These are phyloP conservation scores for Diaporthe citrichinensis DNA, from an alignment of 2,329 filamentous ascomycete species.

Conservation along the genomic window DNA sequence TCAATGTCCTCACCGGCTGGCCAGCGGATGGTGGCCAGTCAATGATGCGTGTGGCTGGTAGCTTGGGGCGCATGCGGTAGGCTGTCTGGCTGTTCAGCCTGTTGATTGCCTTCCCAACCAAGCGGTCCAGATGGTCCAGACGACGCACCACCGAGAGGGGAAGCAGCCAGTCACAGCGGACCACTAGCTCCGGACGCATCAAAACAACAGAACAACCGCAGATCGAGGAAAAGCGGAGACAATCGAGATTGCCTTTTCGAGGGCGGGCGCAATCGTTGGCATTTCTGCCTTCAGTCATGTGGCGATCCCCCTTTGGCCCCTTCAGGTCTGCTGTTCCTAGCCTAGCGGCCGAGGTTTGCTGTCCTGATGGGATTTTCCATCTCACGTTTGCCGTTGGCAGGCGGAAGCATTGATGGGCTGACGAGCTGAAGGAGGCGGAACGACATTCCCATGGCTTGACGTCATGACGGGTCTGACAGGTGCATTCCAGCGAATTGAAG, in stretches of 20 bases:
- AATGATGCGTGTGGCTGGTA: not conserved
- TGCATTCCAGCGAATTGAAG: not conserved
- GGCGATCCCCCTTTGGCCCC: slow-evolving; percentile 6
- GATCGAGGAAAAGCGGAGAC: slow-evolving; percentile 25
- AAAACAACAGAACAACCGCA: not conserved
- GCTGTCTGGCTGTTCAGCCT: not conserved
- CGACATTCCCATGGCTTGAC: not conserved
- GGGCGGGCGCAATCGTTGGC: slow-evolving; percentile 3
- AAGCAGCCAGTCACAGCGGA: not conserved
- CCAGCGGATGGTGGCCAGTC: not conserved
- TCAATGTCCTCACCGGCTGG: slow-evolving; percentile 12
- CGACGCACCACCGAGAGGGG: not conserved
- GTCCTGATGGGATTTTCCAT: slow-evolving; percentile 2
- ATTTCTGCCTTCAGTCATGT: slow-evolving; percentile 21
- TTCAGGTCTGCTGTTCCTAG: not conserved
- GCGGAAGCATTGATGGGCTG: slow-evolving; percentile 23
- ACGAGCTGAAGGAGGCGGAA: slow-evolving; percentile 6
- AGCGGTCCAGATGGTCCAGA: not conserved
- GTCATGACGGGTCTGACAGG: slow-evolving; percentile 20
- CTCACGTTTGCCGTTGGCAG: not conserved
- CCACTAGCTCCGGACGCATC: not conserved
- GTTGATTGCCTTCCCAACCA: not conserved
- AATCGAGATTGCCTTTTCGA: slow-evolving; percentile 24
- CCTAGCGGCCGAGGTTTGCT: slow-evolving; percentile 2
- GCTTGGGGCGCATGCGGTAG: not conserved